Evolutionary conservation across 257 asterid genomes (phyloP).

Genomic region (Fraxinus excelsior): DNA sequence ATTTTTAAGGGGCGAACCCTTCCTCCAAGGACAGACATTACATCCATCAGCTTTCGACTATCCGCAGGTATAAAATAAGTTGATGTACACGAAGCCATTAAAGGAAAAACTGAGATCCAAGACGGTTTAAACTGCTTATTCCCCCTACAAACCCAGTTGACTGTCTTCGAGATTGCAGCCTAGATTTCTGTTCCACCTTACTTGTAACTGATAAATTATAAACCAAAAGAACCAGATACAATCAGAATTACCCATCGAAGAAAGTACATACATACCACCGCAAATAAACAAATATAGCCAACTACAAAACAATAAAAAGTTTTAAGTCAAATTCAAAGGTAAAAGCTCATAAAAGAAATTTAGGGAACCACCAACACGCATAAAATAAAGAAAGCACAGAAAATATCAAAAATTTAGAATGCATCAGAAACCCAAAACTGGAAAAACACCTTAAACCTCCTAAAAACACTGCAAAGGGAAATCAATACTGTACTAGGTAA

Average conservation of each 20-base stretch:
- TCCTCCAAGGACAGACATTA: conserved; percentile 40
- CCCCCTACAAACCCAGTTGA: conserved; percentile 6
- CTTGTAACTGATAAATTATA: conserved; percentile 23
- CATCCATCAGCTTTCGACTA: conserved; percentile 34
- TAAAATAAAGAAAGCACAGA: background rate
- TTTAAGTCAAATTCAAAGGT: background rate
- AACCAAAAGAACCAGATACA: background rate
- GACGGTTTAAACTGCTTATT: background rate
- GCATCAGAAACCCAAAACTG: conserved; percentile 10
- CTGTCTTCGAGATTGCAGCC: conserved; percentile 10
- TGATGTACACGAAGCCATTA: conserved; percentile 42
- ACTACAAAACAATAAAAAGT: background rate
- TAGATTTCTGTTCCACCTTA: background rate
- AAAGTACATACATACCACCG: conserved; percentile 14
- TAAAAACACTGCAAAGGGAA: background rate
- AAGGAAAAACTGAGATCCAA: conserved; percentile 18
- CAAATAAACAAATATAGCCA: background rate
- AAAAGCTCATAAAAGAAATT: background rate
- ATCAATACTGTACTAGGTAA: background rate
- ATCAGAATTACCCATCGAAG: background rate
- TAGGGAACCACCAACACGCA: background rate
- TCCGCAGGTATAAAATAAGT: conserved; percentile 36
- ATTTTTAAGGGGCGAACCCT: conserved; percentile 36
- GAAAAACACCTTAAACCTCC: background rate
- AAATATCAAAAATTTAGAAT: conserved; percentile 6